phyloP scores from a whole-genome alignment of 345 rosid genomes.

The Gynandropsis gynandra region DNA sequence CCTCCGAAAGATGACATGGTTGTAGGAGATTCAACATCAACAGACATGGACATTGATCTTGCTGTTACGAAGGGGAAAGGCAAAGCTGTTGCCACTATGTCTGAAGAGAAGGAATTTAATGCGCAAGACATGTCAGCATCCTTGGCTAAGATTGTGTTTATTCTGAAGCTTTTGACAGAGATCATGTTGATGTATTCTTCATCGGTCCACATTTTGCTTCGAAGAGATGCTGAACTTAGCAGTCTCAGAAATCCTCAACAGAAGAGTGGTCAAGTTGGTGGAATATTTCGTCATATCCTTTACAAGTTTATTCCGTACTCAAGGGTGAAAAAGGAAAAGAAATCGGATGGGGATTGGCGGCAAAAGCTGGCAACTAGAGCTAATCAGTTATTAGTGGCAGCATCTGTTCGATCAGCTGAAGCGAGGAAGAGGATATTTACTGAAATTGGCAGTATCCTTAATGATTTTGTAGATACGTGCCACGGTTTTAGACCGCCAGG shows the following conservation, averaged over 20 bases:
- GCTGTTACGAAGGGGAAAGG: conserved; percentile 77
- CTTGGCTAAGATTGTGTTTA: conserved; percentile 76
- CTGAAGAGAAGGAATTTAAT: conserved; percentile 48
- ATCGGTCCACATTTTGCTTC: conserved; percentile 70
- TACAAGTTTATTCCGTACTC: conserved; percentile 65
- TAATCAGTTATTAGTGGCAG: conserved; percentile 77
- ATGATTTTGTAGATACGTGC: conserved; percentile 54
- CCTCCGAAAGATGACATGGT: conserved; percentile 44
- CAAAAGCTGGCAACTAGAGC: conserved; percentile 76
- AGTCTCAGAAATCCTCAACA: conserved; percentile 49
- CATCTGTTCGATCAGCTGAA: conserved; percentile 85
- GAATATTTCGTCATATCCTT: conserved; percentile 78
- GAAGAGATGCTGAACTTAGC: conserved; percentile 67
- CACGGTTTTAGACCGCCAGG: conserved; percentile 52
- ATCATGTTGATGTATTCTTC: conserved; percentile 76
- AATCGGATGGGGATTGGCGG: conserved; percentile 80
- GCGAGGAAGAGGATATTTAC: conserved; percentile 77
- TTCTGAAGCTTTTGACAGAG: conserved; percentile 89
- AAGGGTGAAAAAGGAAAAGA: conserved; percentile 58
- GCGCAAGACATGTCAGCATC: conserved; percentile 60
- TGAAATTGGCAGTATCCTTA: conserved; percentile 60
- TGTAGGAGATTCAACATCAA: conserved; percentile 40
- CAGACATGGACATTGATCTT: conserved; percentile 90
- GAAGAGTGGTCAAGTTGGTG: conserved; percentile 40
- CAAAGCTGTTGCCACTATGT: conserved; percentile 58